phyloP scores from a whole-genome alignment of 805 yeast species.

The Candida berthetii region DNA sequence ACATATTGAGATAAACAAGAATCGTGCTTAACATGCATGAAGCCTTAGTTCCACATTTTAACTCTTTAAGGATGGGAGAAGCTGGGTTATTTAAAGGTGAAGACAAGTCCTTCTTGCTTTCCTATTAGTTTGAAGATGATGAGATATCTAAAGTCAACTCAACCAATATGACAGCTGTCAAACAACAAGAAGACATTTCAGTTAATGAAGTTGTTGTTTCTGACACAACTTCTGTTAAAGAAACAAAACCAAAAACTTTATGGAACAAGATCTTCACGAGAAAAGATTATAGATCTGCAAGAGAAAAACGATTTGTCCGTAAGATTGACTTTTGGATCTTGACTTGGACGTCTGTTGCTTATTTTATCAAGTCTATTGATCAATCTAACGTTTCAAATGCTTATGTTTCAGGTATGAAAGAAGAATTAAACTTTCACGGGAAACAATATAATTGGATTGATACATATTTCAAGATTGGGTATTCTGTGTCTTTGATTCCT shows the following conservation, averaged over 20 bases:
- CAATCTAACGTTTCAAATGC: conserved; percentile 58
- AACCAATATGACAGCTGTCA: no score
- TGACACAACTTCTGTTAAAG: no score
- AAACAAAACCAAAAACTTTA: not conserved
- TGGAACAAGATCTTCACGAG: not conserved
- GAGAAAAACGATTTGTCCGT: conserved; percentile 7
- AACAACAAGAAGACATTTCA: not conserved
- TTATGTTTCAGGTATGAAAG: conserved; percentile 59
- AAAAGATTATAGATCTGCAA: not conserved
- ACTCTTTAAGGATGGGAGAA: no score
- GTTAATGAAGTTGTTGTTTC: not conserved
- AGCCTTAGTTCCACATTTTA: no score
- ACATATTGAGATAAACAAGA: no score
- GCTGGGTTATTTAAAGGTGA: no score
- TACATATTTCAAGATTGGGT: conserved; percentile 55
- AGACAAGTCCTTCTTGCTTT: no score
- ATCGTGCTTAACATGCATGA: no score
- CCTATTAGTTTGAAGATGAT: no score
- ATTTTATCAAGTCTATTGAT: conserved; percentile 64
- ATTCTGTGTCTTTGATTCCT: conserved; percentile 59
- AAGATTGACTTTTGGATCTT: conserved; percentile 8
- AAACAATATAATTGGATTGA: conserved; percentile 59
- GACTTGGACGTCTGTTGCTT: conserved; percentile 7
- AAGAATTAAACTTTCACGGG: conserved; percentile 50
- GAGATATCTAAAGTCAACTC: no score